Evolutionary conservation across 129 eudicot genomes (phyloP).

Genomic region (Pittosporum tobira): DNA sequence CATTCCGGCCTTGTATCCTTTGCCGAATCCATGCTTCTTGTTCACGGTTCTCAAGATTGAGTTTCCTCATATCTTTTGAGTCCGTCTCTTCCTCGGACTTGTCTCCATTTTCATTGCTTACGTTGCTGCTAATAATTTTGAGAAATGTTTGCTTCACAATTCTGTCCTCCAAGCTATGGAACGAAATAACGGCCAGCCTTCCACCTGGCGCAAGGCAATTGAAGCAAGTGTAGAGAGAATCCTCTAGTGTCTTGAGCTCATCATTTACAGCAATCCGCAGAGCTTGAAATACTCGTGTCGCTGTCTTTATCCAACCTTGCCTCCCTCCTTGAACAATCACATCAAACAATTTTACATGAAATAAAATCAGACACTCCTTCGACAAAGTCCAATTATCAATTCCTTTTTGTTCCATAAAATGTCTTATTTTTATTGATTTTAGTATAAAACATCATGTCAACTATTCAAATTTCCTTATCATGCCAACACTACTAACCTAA

Average conservation of each 20-base stretch:
- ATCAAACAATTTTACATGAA: too few relatives aligned
- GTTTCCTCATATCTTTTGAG: constrained; percentile 12
- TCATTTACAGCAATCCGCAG: constrained; percentile 93
- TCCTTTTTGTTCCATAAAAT: too few relatives aligned
- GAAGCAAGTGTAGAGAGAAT: constrained; percentile 59
- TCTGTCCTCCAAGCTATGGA: constrained; percentile 95
- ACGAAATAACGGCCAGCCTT: constrained; percentile 92
- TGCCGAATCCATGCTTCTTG: constrained; percentile 81
- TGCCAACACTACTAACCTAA: too few relatives aligned
- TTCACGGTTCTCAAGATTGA: constrained; percentile 4
- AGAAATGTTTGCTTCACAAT: constrained; percentile 92
- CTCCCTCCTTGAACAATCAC: constrained; percentile 53
- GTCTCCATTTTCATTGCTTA: constrained; percentile 15
- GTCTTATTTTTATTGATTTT: too few relatives aligned
- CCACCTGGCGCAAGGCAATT: constrained; percentile 84
- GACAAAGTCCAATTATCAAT: too few relatives aligned
- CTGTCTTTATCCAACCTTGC: constrained; percentile 99
- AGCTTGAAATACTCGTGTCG: constrained; percentile 92
- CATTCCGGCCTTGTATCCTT: constrained; percentile 43
- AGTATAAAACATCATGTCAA: too few relatives aligned
- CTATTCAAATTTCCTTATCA: too few relatives aligned
- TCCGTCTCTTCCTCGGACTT: constrained; percentile 7
- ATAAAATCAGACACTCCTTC: too few relatives aligned
- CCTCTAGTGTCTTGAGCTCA: constrained; percentile 67
- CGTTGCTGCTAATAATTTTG: constrained; percentile 35